Base-by-base conservation (phyloP, 768 basidiomycete genomes). In the Porphyrellus cyaneotinctus region DNA sequence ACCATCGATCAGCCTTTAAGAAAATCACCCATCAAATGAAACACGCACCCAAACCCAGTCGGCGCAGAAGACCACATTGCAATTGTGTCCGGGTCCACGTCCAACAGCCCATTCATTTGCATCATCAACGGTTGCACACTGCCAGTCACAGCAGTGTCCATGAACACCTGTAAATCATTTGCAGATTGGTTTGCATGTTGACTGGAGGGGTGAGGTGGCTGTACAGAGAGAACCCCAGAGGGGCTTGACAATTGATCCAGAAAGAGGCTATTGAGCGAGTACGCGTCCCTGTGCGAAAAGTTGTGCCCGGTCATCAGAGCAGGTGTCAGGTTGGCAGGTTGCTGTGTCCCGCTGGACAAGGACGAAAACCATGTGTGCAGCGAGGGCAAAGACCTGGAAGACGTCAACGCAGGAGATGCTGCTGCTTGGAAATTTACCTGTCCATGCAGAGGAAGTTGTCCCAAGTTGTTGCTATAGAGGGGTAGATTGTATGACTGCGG, bases 31-130 rank as follows among this genome's bases (percentile, higher is more conserved):
- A 24, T 18, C 13, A 30, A 20, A 14, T 2, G 26, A 22, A 39
- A 32, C 15, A 73, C 82, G 58, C 60, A 86, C 85, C 82, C 81
- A 49, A 83, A 83, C 18, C 77, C 76, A 13, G 75, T 74, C 14
- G 83, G 82, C 22, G 82, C 80, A 46, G 71, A 74, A 12, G 81
- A 80, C 84, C 83, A 87, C 78, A 84, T 81, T 14, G 74, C 72
- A 58, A 84, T 74, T 41, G 77, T 77, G 50, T 80, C 78, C 49
- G 70, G 67, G 57, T 83, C 77, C 64, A 77, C 67, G 31, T 54
- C 52, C 31, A 53, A 37, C 49, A 54, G 53, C 28, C 32, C 49
- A 10, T 44, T 39, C 15, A 45, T 3, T 12, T 38, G 35, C 37
- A 56, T 47, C 48, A 60, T 56, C 44, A 37, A 31, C 2, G 54